A percentile compares a stretch with the other conserved stretches of the same genome.
Evolutionary conservation across 306 rosid species (phyloP).

Genomic region (Cercis canadensis): DNA sequence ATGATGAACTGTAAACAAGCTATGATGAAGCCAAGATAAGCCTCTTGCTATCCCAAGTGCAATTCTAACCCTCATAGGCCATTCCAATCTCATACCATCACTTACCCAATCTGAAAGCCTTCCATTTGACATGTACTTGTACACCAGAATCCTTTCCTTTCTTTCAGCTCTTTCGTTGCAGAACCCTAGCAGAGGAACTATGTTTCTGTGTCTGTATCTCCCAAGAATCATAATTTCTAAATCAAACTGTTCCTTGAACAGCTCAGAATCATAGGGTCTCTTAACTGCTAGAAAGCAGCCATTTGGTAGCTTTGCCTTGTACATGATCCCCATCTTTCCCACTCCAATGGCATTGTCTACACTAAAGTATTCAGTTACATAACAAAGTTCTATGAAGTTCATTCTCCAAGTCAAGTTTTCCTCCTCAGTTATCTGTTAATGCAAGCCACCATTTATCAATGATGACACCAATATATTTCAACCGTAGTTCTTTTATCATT

Average conservation of each 20-base stretch:
- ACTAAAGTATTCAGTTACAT: slow-evolving; percentile 24
- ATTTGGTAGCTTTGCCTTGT: slow-evolving; percentile 8
- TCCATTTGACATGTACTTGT: slow-evolving; percentile 7
- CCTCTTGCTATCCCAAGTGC: too few species aligned
- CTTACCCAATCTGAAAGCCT: slow-evolving; percentile 18
- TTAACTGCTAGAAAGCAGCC: slow-evolving; percentile 7
- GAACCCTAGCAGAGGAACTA: not conserved
- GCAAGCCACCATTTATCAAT: too few species aligned
- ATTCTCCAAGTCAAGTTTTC: not conserved
- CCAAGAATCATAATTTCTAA: slow-evolving; percentile 1
- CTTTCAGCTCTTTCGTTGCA: not conserved
- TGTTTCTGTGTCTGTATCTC: not conserved
- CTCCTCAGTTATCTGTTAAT: not conserved
- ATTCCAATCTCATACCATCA: not conserved
- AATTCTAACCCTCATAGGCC: not conserved
- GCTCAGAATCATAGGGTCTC: slow-evolving; percentile 3
- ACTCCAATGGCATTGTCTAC: slow-evolving; percentile 4
- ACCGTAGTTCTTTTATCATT: too few species aligned
- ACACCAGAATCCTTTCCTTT: not conserved
- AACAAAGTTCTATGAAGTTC: not conserved
- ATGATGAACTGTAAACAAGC: not conserved
- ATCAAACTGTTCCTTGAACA: not conserved
- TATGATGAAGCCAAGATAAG: too few species aligned
- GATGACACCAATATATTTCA: too few species aligned
- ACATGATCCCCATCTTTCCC: slow-evolving; percentile 12